Evolutionary conservation across 129 eudicot genomes (phyloP), one percentile per base, ranked within the genome.

Genomic region (Pseudognaphalium luteoalbum): DNA sequence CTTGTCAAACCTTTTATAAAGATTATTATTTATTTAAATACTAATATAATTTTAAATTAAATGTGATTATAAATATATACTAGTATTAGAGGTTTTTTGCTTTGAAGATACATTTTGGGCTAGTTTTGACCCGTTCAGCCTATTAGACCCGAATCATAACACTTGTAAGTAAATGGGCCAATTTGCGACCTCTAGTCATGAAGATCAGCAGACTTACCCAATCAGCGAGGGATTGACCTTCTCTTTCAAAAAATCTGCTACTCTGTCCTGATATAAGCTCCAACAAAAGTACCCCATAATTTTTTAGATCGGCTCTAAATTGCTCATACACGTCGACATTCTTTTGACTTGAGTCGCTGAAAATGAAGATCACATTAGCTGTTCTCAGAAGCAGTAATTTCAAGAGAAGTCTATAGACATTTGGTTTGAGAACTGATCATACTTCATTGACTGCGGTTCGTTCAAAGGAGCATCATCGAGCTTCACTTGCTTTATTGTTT

Each of bases 181-280:
- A 59, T 12, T 25, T 58, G 41, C 16, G 21, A 72, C 67, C 42
- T 73, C 15, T 37, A 73, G 15, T 19, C 15, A 75, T 19, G 11
- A 32, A 75, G 25, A 64, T 25, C 32, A 39, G 12, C 34, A 75
- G 12, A 12, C 70, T 78, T 82, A 85, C 89, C 89, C 89, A 86
- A 6, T 82, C 83, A 61, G 54, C 75, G 6, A 82, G 78, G 60
- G 76, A 71, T 66, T 52, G 77, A 37, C 78, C 80, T 12, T 80
- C 80, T 41, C 78, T 76, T 39, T 76, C 73, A 76, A 72, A 76
- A 60, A 58, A 30, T 33, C 62, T 76, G 25, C 34, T 68, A 72
- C 78, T 72, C 39, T 79, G 82, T 52, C 89, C 89, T 4, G 86
- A 29, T 74, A 86, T 79, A 63, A 86, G 86, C 81, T 86, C 89